Base-by-base conservation (phyloP, 2,329 filamentous ascomycete species). In the Ceratocystis papillata region DNA sequence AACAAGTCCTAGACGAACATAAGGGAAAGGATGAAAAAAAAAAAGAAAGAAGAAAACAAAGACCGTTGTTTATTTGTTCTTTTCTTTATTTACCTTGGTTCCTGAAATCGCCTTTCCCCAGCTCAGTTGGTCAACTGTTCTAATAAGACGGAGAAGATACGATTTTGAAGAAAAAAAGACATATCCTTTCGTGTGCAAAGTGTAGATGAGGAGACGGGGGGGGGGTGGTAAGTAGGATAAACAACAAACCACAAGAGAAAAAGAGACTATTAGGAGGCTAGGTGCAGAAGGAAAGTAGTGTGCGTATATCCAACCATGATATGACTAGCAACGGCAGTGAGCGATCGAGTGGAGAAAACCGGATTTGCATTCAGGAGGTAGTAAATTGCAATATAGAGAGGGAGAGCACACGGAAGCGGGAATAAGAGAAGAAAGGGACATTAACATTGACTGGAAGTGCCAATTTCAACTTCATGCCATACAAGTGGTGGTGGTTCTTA, bases 371-470 rank as follows among this genome's bases (percentile, higher is more conserved):
- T 15, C 25, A 20, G 3, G 4, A 22, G 28, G 28, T 30, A 28
- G 60, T 48, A 30, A 15, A 37, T 37, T 45, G 12, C 4, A 60
- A 57, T 30, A 33, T 17, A 46, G 33, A 60, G 17, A 59, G 45
- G 6, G 59, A 44, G 12, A 64, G n/a, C n/a, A n/a, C 22, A 17
- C n/a, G 22, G 53, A 33, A 57, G 22, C 5, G 30, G 50, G 12
- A 25, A 2, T 15, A 28, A 25, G 10, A n/a, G 41, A 20, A 66
- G 57, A 63, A 48, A 59, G 57, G 59, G 46, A 60, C 30, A 53
- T 65, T 59, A 65, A 63, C 59, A 62, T n/a, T 45, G 59, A 25
- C 59, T 62, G 59, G 65, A 63, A 66, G 22, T 45, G 33, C 50
- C 7, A 20, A 22, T 17, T 57, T 59, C 17, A 33, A n/a, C 28